Evolutionary conservation across 805 yeast genomes (phyloP).

Genomic region (Suhomyces prunicola): DNA sequence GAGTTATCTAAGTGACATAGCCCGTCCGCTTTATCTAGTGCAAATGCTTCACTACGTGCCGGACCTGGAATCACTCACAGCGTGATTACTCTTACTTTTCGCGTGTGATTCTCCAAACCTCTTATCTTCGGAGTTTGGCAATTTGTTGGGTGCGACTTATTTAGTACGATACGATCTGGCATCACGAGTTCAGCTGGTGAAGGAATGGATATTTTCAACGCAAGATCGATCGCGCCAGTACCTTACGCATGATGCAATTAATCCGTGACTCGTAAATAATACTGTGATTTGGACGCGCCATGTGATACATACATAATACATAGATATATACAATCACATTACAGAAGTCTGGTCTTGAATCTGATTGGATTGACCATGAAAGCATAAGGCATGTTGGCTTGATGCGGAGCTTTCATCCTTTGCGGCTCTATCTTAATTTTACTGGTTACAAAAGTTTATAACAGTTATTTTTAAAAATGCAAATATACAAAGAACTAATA

Average conservation of each 20-base stretch:
- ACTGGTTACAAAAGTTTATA: background rate
- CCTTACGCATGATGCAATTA: background rate
- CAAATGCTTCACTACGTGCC: background rate
- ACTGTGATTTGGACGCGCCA: background rate
- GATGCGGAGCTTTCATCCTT: too few relatives aligned
- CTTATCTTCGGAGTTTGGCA: background rate
- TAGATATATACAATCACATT: too few relatives aligned
- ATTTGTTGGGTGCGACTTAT: background rate
- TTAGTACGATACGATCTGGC: background rate
- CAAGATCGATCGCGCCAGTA: background rate
- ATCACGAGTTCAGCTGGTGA: background rate
- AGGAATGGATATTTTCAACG: background rate
- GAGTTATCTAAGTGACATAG: background rate
- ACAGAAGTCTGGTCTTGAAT: too few relatives aligned
- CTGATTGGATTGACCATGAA: too few relatives aligned
- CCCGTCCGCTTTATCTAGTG: too few relatives aligned
- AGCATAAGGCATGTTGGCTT: too few relatives aligned
- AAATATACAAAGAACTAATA: background rate
- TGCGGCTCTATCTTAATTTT: too few relatives aligned
- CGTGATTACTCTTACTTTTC: too few relatives aligned
- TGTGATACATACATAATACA: background rate
- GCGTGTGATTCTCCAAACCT: background rate
- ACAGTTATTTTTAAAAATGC: conserved; percentile 1
- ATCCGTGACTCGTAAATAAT: background rate
- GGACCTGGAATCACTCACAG: background rate